These are phyloP conservation scores for Penicillium coprophilum DNA, from an alignment of 495 filamentous ascomycete species.

Conservation along the genomic window DNA sequence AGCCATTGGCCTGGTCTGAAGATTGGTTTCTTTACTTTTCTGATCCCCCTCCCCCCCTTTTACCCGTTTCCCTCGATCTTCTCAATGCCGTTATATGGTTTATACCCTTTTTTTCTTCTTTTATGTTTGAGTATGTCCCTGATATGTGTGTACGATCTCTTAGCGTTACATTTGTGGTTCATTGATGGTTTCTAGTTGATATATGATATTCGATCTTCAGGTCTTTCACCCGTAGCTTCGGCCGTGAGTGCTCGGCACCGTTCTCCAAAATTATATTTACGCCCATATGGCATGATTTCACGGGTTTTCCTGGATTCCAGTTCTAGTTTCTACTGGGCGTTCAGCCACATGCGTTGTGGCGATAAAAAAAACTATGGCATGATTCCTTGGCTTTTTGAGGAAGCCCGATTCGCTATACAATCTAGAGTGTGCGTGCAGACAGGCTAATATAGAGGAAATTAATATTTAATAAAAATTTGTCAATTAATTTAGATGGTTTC, in stretches of 20 bases:
- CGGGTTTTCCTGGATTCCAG: not conserved
- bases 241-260: not conserved
- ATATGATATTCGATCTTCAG: conserved; percentile 14
- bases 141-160: conserved; percentile 34
- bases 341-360: not conserved
- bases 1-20: conserved; percentile 9
- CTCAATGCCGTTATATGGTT: conserved; percentile 25
- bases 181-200: conserved; percentile 17
- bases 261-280: not conserved
- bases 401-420: not conserved
- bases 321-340: not conserved
- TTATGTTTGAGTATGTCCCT: conserved; percentile 28
- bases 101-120: conserved; percentile 29
- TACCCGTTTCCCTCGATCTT: not conserved
- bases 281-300: not conserved
- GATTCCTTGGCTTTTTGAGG: not conserved
- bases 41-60: not conserved
- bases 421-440: not conserved
- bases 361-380: not conserved
- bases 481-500: not conserved
- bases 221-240: not conserved
- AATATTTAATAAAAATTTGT: not conserved
- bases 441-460: not conserved
- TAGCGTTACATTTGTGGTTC: conserved; percentile 22
- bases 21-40: not conserved